Conservation (phyloP, 1,139 yeast species). For the Debaryomyces psychrophilus region DNA sequence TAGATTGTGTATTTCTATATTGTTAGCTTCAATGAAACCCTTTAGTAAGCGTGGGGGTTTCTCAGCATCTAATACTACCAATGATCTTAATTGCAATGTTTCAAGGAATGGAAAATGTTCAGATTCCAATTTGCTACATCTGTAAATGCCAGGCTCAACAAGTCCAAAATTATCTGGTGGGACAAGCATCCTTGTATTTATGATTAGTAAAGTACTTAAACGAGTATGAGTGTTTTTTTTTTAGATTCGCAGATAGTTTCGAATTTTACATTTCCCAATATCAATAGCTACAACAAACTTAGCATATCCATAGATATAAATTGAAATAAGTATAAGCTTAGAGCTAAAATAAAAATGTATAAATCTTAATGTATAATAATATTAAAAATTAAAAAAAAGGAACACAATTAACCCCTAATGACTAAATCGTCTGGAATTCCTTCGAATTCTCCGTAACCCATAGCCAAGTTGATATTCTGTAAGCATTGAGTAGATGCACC, state of each 20-base stretch:
- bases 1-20: slow-evolving; percentile 48
- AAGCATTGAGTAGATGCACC: slow-evolving; percentile 99
- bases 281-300: background rate
- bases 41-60: slow-evolving; percentile 62
- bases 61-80: slow-evolving; percentile 70
- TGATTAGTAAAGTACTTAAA: background rate
- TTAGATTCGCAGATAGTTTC: background rate
- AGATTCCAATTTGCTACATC: slow-evolving; percentile 57
- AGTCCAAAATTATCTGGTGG: slow-evolving; percentile 81
- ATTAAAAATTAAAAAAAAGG: background rate
- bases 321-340: background rate
- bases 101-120: slow-evolving; percentile 69
- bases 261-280: background rate
- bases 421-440: slow-evolving; percentile 77
- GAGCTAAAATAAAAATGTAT: background rate
- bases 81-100: slow-evolving; percentile 59
- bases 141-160: slow-evolving; percentile 71
- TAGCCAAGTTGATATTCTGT: slow-evolving; percentile 88
- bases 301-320: background rate
- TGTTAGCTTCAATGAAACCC: slow-evolving; percentile 47
- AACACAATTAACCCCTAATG: slow-evolving; percentile 52
- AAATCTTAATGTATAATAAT: background rate
- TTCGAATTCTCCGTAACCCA: slow-evolving; percentile 90
- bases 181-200: slow-evolving; percentile 53
- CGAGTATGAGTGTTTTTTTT: slow-evolving; percentile 3